Evolutionary conservation across 768 basidiomycete genomes (phyloP).

Genomic region (Kwoniella pini): DNA sequence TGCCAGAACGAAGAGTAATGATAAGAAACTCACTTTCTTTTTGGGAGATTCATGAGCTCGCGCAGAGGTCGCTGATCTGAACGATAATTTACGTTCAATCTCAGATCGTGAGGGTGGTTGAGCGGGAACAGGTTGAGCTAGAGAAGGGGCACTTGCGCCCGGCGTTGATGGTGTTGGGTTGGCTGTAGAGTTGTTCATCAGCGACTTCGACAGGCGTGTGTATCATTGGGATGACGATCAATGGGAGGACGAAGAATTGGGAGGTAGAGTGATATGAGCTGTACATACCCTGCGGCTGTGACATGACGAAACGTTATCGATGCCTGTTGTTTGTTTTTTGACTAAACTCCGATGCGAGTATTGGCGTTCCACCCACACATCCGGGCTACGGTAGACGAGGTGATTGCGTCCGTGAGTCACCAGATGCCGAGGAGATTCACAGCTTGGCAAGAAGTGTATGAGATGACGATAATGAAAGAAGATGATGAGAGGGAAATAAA

Average conservation of each 20-base stretch:
- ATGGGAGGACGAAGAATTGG: background rate
- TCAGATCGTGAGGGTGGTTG: constrained; percentile 45
- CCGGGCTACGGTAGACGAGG: background rate
- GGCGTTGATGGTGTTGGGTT: background rate
- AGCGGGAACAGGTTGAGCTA: constrained; percentile 25
- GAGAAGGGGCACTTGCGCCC: background rate
- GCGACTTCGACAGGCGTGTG: no score
- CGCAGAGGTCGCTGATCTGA: constrained; percentile 33
- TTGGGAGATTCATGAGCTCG: constrained; percentile 34
- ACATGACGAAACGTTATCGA: constrained; percentile 3
- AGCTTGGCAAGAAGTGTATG: no score
- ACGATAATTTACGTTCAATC: constrained; percentile 50
- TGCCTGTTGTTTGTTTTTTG: background rate
- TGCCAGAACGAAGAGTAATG: no score
- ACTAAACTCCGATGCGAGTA: background rate
- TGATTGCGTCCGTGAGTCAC: no score
- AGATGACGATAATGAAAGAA: no score
- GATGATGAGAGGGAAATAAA: no score
- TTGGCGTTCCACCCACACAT: no score
- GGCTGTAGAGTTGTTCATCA: background rate
- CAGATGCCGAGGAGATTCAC: no score
- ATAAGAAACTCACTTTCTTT: constrained; percentile 36
- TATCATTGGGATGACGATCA: background rate
- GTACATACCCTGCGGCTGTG: background rate
- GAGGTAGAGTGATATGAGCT: background rate